Conservation (phyloP, 169 alveolate species). For the Eimeria brunetti region DNA sequence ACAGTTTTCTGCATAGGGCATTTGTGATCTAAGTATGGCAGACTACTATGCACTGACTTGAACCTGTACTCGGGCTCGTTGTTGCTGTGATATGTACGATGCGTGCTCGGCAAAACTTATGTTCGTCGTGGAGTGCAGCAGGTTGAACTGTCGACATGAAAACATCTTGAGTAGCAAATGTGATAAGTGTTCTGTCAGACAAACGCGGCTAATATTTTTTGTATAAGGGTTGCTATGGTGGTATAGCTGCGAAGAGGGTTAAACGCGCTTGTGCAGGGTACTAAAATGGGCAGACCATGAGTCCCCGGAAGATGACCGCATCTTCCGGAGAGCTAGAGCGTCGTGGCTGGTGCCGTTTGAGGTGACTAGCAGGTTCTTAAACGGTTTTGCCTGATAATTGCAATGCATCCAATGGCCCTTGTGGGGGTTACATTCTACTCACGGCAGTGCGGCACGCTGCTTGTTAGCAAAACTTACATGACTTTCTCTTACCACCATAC, state of each 20-base stretch:
- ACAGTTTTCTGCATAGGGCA: neutral
- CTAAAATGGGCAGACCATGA: neutral
- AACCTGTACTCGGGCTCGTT: neutral
- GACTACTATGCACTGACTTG: neutral
- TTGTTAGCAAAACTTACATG: neutral
- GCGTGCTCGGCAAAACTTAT: neutral
- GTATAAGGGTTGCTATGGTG: too few relatives aligned
- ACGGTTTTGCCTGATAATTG: neutral
- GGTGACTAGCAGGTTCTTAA: neutral
- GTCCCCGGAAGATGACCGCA: too few relatives aligned
- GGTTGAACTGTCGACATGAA: neutral
- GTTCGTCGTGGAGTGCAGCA: neutral
- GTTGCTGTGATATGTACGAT: neutral
- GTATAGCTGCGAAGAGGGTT: neutral
- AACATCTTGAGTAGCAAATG: neutral
- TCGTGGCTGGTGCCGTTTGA: neutral
- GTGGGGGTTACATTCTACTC: neutral
- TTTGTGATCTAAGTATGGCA: neutral
- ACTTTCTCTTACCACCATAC: neutral
- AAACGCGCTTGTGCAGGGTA: neutral
- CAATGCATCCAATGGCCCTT: neutral
- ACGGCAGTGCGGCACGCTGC: neutral
- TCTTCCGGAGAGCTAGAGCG: neutral
- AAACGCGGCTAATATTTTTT: neutral
- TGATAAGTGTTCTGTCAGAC: neutral